phyloP scores from a whole-genome alignment of 1,284 basidiomycete genomes.

The Baeospora myosura region DNA sequence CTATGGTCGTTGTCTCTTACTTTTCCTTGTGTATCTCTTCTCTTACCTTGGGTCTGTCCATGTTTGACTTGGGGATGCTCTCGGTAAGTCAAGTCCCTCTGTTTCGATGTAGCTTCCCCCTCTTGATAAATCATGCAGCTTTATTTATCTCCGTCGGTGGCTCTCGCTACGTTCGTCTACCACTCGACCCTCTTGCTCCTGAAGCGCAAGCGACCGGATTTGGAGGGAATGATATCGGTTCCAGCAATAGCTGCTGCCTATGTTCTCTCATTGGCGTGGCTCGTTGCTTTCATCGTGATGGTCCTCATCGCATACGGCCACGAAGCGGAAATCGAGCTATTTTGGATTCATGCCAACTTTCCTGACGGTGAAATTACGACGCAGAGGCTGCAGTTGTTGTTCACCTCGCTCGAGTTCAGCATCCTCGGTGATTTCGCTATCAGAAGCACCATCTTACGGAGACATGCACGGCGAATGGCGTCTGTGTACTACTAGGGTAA shows the following conservation, averaged over 20 bases:
- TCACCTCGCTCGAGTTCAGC: conserved; percentile 6
- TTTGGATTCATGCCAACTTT: conserved; percentile 5
- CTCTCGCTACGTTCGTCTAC: conserved; percentile 3
- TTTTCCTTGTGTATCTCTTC: conserved; percentile 4
- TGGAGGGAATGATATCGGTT: conserved; percentile 4
- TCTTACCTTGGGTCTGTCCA: conserved; percentile 2
- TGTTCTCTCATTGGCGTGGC: conserved; percentile 20
- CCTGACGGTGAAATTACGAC: not conserved
- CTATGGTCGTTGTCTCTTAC: conserved; percentile 2
- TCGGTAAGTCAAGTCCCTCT: conserved; percentile 2
- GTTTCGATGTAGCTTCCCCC: not conserved
- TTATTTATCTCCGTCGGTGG: conserved; percentile 6
- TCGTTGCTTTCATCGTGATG: conserved; percentile 22
- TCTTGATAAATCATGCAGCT: conserved; percentile 1
- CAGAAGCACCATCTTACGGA: no score
- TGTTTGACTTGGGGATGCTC: conserved; percentile 5
- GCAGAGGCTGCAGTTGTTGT: conserved; percentile 5
- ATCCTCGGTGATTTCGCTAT: conserved; percentile 7
- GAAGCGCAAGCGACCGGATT: not conserved
- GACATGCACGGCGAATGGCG: no score
- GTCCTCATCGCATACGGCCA: conserved; percentile 17
- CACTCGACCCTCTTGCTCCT: conserved; percentile 5
- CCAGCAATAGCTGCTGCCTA: conserved; percentile 15
- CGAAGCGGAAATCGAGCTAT: conserved; percentile 8
- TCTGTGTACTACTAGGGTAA: no score